Percentiles rank a stretch among this genome's conserved stretches.
Evolutionary conservation across 208 protist genomes (phyloP).

Genomic region (Herpetomonas samuelpessoai): DNA sequence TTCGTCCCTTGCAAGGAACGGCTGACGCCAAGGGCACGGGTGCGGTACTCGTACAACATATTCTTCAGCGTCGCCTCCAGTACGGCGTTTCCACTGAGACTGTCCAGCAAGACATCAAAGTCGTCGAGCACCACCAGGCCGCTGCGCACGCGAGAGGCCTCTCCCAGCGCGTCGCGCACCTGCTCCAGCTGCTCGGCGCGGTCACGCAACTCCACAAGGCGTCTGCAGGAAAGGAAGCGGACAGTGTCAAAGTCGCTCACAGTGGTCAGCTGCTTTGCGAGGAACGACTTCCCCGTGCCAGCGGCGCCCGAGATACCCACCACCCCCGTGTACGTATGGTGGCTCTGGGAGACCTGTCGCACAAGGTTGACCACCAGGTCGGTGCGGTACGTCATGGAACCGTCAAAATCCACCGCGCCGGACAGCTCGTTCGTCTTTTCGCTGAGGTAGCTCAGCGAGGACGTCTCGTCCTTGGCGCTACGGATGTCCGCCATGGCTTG

Average conservation of each 20-base stretch:
- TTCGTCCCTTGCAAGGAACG: constrained; percentile 10
- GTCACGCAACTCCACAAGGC: constrained; percentile 30
- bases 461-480: constrained; percentile 29
- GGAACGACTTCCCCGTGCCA: constrained; percentile 62
- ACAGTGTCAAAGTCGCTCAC: constrained; percentile 12
- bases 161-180: constrained; percentile 91
- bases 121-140: constrained; percentile 96
- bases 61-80: constrained; percentile 14
- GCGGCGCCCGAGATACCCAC: constrained; percentile 49
- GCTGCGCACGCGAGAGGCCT: constrained; percentile 92
- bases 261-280: constrained; percentile 40
- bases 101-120: constrained; percentile 82
- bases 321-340: constrained; percentile 26
- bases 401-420: constrained; percentile 50
- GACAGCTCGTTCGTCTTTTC: constrained; percentile 10
- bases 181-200: constrained; percentile 28
- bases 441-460: constrained; percentile 22
- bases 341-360: constrained; percentile 32
- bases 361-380: constrained; percentile 21
- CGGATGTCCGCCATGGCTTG: constrained; percentile 39
- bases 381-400: constrained; percentile 30
- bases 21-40: constrained; percentile 22
- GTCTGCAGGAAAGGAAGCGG: constrained; percentile 34
- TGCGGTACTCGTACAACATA: constrained; percentile 34
- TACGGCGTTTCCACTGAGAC: constrained; percentile 11